These are phyloP conservation scores for Papiliotrema terrestris DNA, from an alignment of 1,284 basidiomycete genomes.

Conservation along the genomic window DNA sequence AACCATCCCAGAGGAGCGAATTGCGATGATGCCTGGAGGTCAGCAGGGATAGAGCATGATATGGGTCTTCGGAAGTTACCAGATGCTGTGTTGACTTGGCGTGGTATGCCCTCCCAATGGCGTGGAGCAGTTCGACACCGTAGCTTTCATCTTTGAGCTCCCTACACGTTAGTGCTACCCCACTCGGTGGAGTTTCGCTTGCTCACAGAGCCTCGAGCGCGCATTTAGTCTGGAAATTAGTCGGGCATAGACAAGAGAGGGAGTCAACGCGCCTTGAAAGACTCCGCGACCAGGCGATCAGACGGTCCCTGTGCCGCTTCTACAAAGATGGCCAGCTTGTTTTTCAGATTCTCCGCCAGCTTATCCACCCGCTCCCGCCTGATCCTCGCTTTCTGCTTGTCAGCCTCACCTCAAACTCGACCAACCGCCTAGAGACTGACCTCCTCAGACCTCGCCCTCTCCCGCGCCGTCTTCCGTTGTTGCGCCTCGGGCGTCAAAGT, in stretches of 20 bases:
- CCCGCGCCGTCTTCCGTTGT: constrained; percentile 62
- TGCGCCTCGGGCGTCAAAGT: constrained; percentile 77
- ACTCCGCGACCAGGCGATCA: constrained; percentile 59
- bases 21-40: constrained; percentile 58
- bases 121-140: constrained; percentile 84
- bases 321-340: constrained; percentile 87
- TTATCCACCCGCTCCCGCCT: constrained; percentile 75
- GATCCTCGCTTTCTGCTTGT: constrained; percentile 66
- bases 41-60: background rate
- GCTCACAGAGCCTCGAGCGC: constrained; percentile 74
- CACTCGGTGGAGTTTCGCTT: background rate
- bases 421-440: constrained; percentile 4
- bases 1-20: constrained; percentile 65
- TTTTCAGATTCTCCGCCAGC: constrained; percentile 76
- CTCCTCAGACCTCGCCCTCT: constrained; percentile 71
- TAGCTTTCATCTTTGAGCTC: constrained; percentile 88
- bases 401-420: constrained; percentile 1
- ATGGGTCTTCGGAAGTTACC: constrained; percentile 15
- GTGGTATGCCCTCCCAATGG: constrained; percentile 85
- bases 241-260: background rate
- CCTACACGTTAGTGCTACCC: constrained; percentile 45
- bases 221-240: constrained; percentile 59
- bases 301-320: constrained; percentile 74
- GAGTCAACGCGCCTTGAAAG: constrained; percentile 39
- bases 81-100: constrained; percentile 64